Base-by-base conservation (phyloP, 495 filamentous ascomycete species). In the Haplographium delicatum region DNA sequence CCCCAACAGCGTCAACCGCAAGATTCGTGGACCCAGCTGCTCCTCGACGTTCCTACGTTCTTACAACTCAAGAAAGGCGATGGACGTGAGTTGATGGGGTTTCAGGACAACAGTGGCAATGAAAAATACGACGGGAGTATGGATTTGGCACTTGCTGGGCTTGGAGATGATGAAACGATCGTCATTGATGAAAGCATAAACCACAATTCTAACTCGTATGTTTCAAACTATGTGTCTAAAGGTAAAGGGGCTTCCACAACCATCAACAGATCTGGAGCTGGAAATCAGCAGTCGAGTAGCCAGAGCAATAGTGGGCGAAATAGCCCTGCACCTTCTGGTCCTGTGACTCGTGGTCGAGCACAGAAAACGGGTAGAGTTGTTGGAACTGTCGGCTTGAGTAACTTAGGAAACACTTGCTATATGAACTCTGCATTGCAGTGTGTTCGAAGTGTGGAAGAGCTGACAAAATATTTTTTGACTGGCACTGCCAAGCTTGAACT, bases 361-460 rank as follows among this genome's bases (percentile, higher is more conserved):
- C 78, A 81, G 50, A 76, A 75, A 49, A 77, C 76, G 47, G 85
- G 82, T 1, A 79, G 84, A 43, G 74, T 76, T 10, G 68, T 78
- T 24, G 91, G 91, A 13, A 83, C 77, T 23, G 86, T 89, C 35
- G 93, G 93, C 24, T 68, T 98, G 38, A 81, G 78, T 46, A 98
- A 98, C 60, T 68, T 97, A 22, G 93, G 93, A 15, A 98, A 98
- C 58, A 96, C 93, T 0, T 98, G 93, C 68, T 98, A 97, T 66
- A 96, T 96, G 89, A 96, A 96, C 67, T 95, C 93, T 13, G 93
- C 94, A 18, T 68, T 96, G 43, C 93, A 98, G 63, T 97, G 93
- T 62, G 75, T 98, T 31, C 80, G 90, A 27, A 91, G 85, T 54
- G 86, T 95, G 2, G 87, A 94, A 53, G 93, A 98, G 66, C 71